These are phyloP conservation scores for Spergularia bocconei DNA, from an alignment of 148 eudicot species.

Conservation along the genomic window DNA sequence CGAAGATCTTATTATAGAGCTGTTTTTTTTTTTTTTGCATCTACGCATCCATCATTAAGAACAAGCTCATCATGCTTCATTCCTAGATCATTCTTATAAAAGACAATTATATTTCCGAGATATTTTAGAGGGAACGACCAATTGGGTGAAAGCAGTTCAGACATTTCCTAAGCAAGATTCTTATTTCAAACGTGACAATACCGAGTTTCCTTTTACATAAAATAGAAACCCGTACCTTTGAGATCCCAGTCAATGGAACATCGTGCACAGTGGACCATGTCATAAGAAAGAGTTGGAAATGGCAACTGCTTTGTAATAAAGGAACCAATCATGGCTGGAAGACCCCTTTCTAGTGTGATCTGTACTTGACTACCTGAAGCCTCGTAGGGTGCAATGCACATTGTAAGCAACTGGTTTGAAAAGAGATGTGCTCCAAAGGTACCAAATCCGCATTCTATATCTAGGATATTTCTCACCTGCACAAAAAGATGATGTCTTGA, in stretches of 20 bases:
- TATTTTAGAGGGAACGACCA: not conserved
- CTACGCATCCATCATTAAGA: not conserved
- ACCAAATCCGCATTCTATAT: slow-evolving; percentile 95
- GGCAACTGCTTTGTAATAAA: slow-evolving; percentile 69
- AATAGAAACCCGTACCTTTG: slow-evolving; percentile 50
- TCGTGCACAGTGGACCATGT: slow-evolving; percentile 90
- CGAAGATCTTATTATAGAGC: not conserved
- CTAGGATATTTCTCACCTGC: slow-evolving; percentile 86
- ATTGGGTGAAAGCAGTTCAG: not conserved
- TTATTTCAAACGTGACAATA: not conserved
- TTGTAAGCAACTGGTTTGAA: slow-evolving; percentile 69
- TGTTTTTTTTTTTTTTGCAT: not conserved
- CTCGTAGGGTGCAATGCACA: slow-evolving; percentile 89
- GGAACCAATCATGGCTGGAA: slow-evolving; percentile 93
- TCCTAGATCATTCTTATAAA: not conserved
- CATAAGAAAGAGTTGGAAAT: slow-evolving; percentile 85
- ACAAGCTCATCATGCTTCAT: not conserved
- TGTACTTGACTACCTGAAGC: slow-evolving; percentile 97
- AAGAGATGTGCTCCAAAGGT: slow-evolving; percentile 92
- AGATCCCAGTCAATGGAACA: slow-evolving; percentile 82
- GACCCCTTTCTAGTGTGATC: slow-evolving; percentile 90
- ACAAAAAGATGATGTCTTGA: slow-evolving; percentile 18
- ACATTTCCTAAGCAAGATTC: not conserved
- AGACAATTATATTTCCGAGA: not conserved
- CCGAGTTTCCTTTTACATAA: not conserved